Percentiles rank a stretch among this genome's conserved stretches.
Evolutionary conservation across 1,284 basidiomycete species (phyloP).

Genomic region (Sanghuangporus baumii): DNA sequence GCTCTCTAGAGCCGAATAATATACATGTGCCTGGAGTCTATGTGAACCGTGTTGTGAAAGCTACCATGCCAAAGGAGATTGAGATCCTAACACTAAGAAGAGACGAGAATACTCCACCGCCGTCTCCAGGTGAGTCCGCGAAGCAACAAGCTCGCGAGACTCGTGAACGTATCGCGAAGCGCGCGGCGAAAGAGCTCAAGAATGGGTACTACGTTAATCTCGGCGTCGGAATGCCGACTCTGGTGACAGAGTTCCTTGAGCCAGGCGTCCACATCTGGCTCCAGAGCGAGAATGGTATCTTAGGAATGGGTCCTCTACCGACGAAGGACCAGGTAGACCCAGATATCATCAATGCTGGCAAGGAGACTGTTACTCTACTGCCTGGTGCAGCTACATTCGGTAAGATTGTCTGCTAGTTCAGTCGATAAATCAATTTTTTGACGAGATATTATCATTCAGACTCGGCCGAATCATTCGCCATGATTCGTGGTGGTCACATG

Average conservation of each 20-base stretch:
- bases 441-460: conserved; percentile 37
- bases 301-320: conserved; percentile 95
- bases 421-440: conserved; percentile 4
- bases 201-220: conserved; percentile 80
- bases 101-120: conserved; percentile 22
- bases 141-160: conserved; percentile 41
- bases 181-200: conserved; percentile 86
- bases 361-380: conserved; percentile 90
- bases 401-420: conserved; percentile 25
- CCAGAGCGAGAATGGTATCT: conserved; percentile 92
- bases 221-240: conserved; percentile 87
- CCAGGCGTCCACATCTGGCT: conserved; percentile 84
- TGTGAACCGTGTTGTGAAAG: conserved; percentile 80
- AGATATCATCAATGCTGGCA: conserved; percentile 93
- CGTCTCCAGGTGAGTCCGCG: conserved; percentile 39
- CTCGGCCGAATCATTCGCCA: conserved; percentile 88
- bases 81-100: conserved; percentile 72
- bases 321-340: conserved; percentile 84
- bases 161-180: conserved; percentile 76
- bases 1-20: conserved; percentile 77
- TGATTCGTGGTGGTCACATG: conserved; percentile 95
- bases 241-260: conserved; percentile 80
- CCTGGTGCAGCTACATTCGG: conserved; percentile 92
- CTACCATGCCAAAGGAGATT: conserved; percentile 75
- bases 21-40: conserved; percentile 87